Percentiles rank a stretch among this genome's conserved stretches.
phyloP scores from a whole-genome alignment of 768 basidiomycete genomes.

The Gymnopilus junonius region DNA sequence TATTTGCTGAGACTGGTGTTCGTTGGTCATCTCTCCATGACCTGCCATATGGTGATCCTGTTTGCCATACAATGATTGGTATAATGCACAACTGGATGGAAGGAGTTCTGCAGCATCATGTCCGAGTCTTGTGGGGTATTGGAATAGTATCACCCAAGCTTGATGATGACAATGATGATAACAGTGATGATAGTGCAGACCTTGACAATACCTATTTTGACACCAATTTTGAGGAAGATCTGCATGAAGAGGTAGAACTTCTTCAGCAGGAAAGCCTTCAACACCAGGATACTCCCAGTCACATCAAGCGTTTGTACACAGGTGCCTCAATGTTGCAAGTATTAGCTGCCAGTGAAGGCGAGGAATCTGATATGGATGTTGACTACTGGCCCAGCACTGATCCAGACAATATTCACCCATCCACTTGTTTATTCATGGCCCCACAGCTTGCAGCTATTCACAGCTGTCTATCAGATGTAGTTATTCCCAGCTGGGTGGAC shows the following conservation, averaged over 20 bases:
- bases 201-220: too few species aligned
- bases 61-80: conserved; percentile 26
- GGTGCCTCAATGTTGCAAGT: background rate
- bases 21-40: conserved; percentile 24
- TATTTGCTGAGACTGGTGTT: conserved; percentile 21
- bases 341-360: background rate
- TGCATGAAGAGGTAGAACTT: conserved; percentile 4
- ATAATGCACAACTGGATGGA: conserved; percentile 32
- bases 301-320: background rate
- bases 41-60: conserved; percentile 26
- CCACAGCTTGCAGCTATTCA: conserved; percentile 6
- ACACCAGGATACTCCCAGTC: conserved; percentile 1
- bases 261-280: background rate
- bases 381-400: background rate
- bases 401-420: background rate
- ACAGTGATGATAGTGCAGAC: too few species aligned
- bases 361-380: background rate
- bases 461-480: background rate
- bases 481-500: conserved; percentile 22
- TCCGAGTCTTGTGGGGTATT: too few species aligned
- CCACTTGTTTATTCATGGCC: conserved; percentile 9
- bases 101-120: conserved; percentile 20
- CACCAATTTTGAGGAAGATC: background rate
- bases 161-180: too few species aligned
- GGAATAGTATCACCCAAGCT: too few species aligned